Base-by-base conservation (phyloP, 2,329 filamentous ascomycete genomes). In the Calonectria montana region DNA sequence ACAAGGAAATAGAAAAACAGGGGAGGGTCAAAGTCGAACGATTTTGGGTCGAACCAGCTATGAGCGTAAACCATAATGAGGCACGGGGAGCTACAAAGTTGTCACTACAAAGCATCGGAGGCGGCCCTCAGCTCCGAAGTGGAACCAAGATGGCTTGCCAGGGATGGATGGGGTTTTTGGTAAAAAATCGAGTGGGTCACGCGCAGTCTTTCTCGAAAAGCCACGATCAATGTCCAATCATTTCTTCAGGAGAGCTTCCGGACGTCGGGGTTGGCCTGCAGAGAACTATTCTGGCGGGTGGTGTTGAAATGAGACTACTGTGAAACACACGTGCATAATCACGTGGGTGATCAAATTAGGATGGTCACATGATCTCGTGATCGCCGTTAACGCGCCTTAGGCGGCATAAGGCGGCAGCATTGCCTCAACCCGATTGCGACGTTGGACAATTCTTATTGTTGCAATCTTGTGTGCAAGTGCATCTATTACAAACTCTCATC, bases 321-420 rank as follows among this genome's bases (percentile, higher is more conserved):
- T 57, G 13, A 4, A 1, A 9, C 5, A 10, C 53, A 59, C 21
- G 53, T 39, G 53, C 0, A 18, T 1, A 4, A 0, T 1, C 57
- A 45, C 57, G 45, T 63, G 57, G 18, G 15, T 1, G 10, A 0
- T 13, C n/a, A n/a, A 2, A 53, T 27, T 48, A 18, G 18, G 23
- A 3, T 62, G 21, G 4, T 48, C 76, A 78, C 76, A 71, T 78
- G 76, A 78, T 21, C 37, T 31, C 76, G 76, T 75, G 76, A 76
- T 55, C 23, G 27, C 41, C n/a, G 43, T 39, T 29, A 69, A 75
- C 75, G 75, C 76, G 76, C 61, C 53, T 29, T 8, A 57, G 5
- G 31, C 12, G 1, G 31, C 53, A 31, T 12, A 53, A 39, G 53
- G 53, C 35, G n/a, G 35, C 53, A 39, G 31, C 16, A 35, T n/a